phyloP scores from a whole-genome alignment of 257 asterid species.

The Osmanthus fragrans region DNA sequence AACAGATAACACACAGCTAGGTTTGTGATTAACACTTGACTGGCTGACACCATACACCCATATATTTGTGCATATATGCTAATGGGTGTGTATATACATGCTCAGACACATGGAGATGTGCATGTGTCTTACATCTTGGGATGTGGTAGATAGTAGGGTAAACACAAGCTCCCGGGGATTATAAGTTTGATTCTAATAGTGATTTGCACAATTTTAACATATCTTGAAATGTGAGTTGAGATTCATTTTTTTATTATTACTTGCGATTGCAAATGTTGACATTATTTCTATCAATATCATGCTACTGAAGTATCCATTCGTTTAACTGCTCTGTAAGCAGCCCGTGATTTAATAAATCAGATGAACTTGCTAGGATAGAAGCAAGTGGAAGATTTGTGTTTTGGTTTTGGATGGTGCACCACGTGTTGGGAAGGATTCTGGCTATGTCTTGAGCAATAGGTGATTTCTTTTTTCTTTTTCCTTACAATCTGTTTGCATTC shows the following conservation, averaged over 20 bases:
- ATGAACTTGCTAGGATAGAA: conserved; percentile 34
- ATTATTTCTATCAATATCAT: neutral
- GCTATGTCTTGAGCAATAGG: conserved; percentile 45
- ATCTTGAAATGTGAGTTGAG: neutral
- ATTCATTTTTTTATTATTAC: neutral
- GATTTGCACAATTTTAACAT: neutral
- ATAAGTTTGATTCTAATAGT: neutral
- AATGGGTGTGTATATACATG: too few species aligned
- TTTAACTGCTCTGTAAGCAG: neutral
- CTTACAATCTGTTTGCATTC: neutral
- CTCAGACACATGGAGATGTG: too few species aligned
- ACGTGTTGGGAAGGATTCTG: conserved; percentile 34
- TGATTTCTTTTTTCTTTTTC: neutral
- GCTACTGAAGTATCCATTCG: neutral
- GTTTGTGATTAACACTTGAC: too few species aligned
- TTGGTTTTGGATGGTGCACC: conserved; percentile 30
- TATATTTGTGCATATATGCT: too few species aligned
- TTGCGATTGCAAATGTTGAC: neutral
- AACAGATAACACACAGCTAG: too few species aligned
- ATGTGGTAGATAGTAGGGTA: too few species aligned
- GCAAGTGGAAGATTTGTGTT: conserved; percentile 36
- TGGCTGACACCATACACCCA: too few species aligned
- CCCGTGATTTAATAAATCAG: conserved; percentile 18
- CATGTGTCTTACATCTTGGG: too few species aligned
- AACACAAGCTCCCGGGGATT: too few species aligned